Evolutionary conservation across 1,284 basidiomycete species (phyloP), one percentile per base, ranked within the genome.

Genomic region (Singerocomus inundabilis): DNA sequence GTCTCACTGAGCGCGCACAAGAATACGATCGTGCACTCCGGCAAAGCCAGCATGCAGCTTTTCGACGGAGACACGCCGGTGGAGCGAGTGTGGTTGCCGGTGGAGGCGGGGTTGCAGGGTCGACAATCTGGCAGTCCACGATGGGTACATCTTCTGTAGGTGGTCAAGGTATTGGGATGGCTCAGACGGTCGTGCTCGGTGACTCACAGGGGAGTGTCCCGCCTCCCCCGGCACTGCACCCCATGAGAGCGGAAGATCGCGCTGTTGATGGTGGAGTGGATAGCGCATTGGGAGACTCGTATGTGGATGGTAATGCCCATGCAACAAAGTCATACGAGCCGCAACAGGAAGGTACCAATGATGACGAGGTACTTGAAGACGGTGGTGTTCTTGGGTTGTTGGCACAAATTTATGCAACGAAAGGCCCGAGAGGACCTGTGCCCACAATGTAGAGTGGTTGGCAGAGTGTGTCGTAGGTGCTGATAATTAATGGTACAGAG

Each of bases 371-470:
- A 6, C 65, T 81, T 41, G 78, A 78, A 51, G 79, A 85, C 57
- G 82, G 79, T 1, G 90, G 89, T 15, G 84, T 92, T 54, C 69
- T 91, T 51, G 86, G 84, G 28, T 61, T 92, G 57, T 63, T 92
- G 57, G 82, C 85, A 32, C 84, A 91, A 71, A 91, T 92, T 44
- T 92, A 91, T 64, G 82, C 80, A 47, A 74, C 80, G 49, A 77
- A 75, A 53, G 81, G 59, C 8, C 66, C 82, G 44, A 80, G 77
- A 39, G 61, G 63, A 42, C 77, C 77, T 31, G 70, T 74, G 18
- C 72, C 78, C 43, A 73, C 76, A 34, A 75, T 82, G 57, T 74
- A 72, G 56, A 43, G 12, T 16, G 30, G 37, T 33, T 34, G 32
- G 24, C 12, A 41, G 21, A 15, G 24, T 6, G 24, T 24, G 16